These are phyloP conservation scores for Staphylotrichum tortipilum DNA, from an alignment of 495 filamentous ascomycete genomes.

Conservation along the genomic window DNA sequence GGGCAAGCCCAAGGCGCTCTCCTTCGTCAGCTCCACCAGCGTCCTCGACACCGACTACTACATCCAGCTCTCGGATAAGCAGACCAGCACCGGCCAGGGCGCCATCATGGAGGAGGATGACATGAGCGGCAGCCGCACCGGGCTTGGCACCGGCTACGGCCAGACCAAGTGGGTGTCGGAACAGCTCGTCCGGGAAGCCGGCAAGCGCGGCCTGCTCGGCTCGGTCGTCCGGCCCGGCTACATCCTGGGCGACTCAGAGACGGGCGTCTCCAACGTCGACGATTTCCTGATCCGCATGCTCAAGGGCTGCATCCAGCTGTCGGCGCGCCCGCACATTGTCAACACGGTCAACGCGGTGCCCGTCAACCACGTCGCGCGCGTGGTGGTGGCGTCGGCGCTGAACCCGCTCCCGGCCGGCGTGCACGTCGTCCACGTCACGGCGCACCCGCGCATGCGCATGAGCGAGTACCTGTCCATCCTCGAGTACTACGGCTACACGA, in stretches of 20 bases:
- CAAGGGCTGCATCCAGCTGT: slow-evolving; percentile 82
- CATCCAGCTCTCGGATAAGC: slow-evolving; percentile 58
- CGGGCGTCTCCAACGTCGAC: slow-evolving; percentile 73
- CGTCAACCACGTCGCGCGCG: slow-evolving; percentile 70
- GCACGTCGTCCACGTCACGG: slow-evolving; percentile 52
- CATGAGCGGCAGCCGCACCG: slow-evolving; percentile 38
- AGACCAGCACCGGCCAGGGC: slow-evolving; percentile 36
- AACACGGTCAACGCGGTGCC: slow-evolving; percentile 92
- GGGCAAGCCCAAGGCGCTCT: slow-evolving; percentile 71
- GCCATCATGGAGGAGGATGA: slow-evolving; percentile 41
- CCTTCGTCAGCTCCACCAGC: slow-evolving; percentile 80
- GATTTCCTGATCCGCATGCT: slow-evolving; percentile 87
- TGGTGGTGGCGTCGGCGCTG: slow-evolving; percentile 67
- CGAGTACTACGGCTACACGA: slow-evolving; percentile 66
- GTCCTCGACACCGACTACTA: slow-evolving; percentile 77
- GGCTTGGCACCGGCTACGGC: slow-evolving; percentile 69
- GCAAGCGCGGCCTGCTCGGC: slow-evolving; percentile 64
- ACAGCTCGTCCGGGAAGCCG: slow-evolving; percentile 73
- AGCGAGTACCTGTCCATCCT: slow-evolving; percentile 67
- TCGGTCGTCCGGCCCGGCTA: slow-evolving; percentile 81
- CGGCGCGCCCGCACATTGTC: slow-evolving; percentile 59
- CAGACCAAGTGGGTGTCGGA: slow-evolving; percentile 72
- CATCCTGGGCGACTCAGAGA: slow-evolving; percentile 63
- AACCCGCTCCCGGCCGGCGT: slow-evolving; percentile 49
- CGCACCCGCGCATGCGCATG: slow-evolving; percentile 70